Evolutionary conservation across 2,329 filamentous ascomycete genomes (phyloP), one percentile per base, ranked within the genome.

Genomic region (Arthrobotrys sphaeroides): DNA sequence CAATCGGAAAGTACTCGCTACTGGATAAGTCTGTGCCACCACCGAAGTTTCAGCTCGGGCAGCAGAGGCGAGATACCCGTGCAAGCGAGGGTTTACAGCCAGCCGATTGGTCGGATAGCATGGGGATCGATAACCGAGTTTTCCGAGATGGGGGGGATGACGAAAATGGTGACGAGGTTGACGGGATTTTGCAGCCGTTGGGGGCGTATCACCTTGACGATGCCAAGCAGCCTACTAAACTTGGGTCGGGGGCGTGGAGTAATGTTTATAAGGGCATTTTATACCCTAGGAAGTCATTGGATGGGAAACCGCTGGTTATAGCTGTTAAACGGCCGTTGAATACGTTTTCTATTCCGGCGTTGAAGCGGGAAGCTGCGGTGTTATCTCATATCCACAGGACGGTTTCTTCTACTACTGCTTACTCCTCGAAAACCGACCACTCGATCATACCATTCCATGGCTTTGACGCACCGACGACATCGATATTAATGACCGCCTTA

Each of bases 241-340:
- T 79, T 26, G 79, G 79, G 13, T 74, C 67, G 9, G 79, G 79
- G 3, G 79, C 77, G 13, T 80, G 79, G 79, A 78, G 78, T 13
- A 69, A 51, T 22, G 79, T 80, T 0, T 65, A 70, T 60, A 40
- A 51, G 33, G 76, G 68, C 9, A 28, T 77, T 59, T 49, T 64
- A 42, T 20, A 47, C 61, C 24, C 49, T 24, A 5, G 38, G 22
- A 6, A 40, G 6, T 51, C 62, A 1, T n/a, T n/a, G n/a, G 26
- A 16, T 28, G 10, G 10, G 1, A 59, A 59, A 55, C 42, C 53
- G 22, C 26, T 60, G 5, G 9, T 77, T 0, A 67, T 79, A 24
- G 78, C 79, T 9, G 65, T 79, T 36, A 80, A 80, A 69, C 73
- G 73, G 0, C 79, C 79, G 4, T 36, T 67, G 13, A 36, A 68